Percentiles rank a stretch among this genome's conserved stretches.
Evolutionary conservation across 495 filamentous ascomycete genomes (phyloP).

Genomic region (Parachaetomium inaequale): DNA sequence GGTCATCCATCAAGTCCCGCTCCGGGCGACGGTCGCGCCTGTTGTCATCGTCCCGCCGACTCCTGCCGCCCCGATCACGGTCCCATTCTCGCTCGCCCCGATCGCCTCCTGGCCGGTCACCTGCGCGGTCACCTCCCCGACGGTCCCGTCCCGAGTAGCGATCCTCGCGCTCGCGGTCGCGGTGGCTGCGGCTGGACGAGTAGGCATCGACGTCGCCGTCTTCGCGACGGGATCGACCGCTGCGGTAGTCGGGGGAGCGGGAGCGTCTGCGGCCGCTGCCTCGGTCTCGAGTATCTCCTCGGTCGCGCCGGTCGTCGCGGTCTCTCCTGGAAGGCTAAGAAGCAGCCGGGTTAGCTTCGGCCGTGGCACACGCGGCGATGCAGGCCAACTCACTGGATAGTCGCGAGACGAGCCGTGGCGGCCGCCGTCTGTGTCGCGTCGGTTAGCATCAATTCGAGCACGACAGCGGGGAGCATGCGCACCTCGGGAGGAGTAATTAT

Average conservation of each 20-base stretch:
- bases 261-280: conserved; percentile 66
- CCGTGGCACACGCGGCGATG: not conserved
- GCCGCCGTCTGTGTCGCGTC: conserved; percentile 50
- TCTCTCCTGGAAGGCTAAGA: conserved; percentile 35
- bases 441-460: conserved; percentile 29
- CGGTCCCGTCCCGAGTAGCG: conserved; percentile 68
- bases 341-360: conserved; percentile 8
- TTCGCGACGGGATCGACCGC: conserved; percentile 53
- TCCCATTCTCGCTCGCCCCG: conserved; percentile 58
- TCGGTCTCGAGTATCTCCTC: conserved; percentile 41
- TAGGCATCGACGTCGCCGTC: conserved; percentile 80
- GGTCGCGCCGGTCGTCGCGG: conserved; percentile 52
- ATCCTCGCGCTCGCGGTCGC: conserved; percentile 87
- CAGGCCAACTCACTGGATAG: conserved; percentile 56
- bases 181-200: conserved; percentile 83
- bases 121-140: too few relatives aligned
- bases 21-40: conserved; percentile 53
- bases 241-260: conserved; percentile 64
- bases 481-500: conserved; percentile 80
- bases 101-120: conserved; percentile 25
- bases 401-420: conserved; percentile 67
- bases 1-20: conserved; percentile 43
- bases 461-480: conserved; percentile 28
- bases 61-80: conserved; percentile 57
- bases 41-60: conserved; percentile 64